Percentiles rank a stretch among this genome's conserved stretches.
These are phyloP conservation scores for Nelumbo lutea DNA, from an alignment of 164 flowering plant genomes.

Conservation along the genomic window DNA sequence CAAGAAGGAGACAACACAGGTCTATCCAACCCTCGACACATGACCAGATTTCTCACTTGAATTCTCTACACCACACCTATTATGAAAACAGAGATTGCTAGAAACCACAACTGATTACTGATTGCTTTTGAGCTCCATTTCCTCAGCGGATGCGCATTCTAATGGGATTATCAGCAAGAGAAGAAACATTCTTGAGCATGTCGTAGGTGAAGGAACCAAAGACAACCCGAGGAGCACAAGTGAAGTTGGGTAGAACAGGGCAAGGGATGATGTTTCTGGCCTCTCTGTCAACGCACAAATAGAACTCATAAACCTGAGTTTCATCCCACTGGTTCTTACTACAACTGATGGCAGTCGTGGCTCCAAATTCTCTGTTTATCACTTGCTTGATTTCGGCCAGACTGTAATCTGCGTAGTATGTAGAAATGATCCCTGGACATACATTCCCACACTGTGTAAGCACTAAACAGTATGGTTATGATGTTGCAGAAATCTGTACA, in stretches of 20 bases:
- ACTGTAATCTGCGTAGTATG: conserved; percentile 9
- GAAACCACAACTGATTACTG: too few relatives aligned
- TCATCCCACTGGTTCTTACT: conserved; percentile 11
- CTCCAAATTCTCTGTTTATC: conserved; percentile 8
- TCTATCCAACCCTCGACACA: too few relatives aligned
- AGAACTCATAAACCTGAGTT: conserved; percentile 9
- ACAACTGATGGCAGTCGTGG: conserved; percentile 9
- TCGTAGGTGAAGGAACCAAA: conserved; percentile 13
- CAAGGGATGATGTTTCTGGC: conserved; percentile 2
- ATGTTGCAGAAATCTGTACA: too few relatives aligned
- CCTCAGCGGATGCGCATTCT: too few relatives aligned
- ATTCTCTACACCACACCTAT: too few relatives aligned
- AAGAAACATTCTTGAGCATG: conserved; percentile 8
- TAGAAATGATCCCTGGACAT: conserved; percentile 9
- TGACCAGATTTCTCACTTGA: too few relatives aligned
- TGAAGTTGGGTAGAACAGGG: conserved; percentile 3
- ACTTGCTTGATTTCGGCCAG: not conserved
- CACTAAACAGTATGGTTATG: too few relatives aligned
- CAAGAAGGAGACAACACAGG: too few relatives aligned
- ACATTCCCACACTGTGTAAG: not conserved
- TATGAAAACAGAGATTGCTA: too few relatives aligned
- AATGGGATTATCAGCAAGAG: not conserved
- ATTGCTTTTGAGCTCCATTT: too few relatives aligned
- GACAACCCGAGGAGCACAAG: conserved; percentile 11
- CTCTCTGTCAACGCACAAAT: not conserved